Base-by-base conservation (phyloP, 331 rosid genomes). In the Ulmus americana region DNA sequence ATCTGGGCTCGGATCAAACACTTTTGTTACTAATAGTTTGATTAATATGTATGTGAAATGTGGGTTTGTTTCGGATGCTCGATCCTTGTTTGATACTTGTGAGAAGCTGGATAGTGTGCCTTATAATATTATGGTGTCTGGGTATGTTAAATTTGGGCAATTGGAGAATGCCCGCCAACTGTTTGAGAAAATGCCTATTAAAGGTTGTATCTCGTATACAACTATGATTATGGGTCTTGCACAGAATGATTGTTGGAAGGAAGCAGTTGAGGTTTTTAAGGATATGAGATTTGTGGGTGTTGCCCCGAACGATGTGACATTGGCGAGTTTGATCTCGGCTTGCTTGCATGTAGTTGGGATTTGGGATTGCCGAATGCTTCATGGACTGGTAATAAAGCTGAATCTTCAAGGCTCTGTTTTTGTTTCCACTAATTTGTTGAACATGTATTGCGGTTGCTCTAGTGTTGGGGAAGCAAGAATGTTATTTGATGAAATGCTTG, bases 141-240 rank as follows among this genome's bases (percentile, higher is more conserved):
- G 91, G 80, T 89, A 76, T 65, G 59, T 80, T 2, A 89, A 74
- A 83, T 67, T 59, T 41, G 85, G 91, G 18, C 85, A 65, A 45
- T 70, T 85, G 74, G 73, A 72, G 9, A 68, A 51, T 63, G 98
- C 97, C 5, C 85, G 88, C 71, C 76, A 68, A 10, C 8, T 92
- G 84, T 92, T 92, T 68, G 95, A 77, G 12, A 62, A 40, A 78
- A 92, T 83, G 90, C 90, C 95, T 8, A 5, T 12, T 2, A 86
- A 70, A 74, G 75, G 76, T 15, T 85, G 85, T 68, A 82, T 92
- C 45, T 85, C 98, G 7, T 92, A 85, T 66, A 86, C 98, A 1
- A 79, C 95, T 42, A 89, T 92, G 97, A 85, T 89, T n/a, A 77
- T 79, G 86, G 95, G 97, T 63, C 82, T 88, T 74, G 84, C 82